These are phyloP conservation scores for Umbelopsis sp. DNA, from an alignment of 192 early-diverging fungal genomes.

Conservation along the genomic window DNA sequence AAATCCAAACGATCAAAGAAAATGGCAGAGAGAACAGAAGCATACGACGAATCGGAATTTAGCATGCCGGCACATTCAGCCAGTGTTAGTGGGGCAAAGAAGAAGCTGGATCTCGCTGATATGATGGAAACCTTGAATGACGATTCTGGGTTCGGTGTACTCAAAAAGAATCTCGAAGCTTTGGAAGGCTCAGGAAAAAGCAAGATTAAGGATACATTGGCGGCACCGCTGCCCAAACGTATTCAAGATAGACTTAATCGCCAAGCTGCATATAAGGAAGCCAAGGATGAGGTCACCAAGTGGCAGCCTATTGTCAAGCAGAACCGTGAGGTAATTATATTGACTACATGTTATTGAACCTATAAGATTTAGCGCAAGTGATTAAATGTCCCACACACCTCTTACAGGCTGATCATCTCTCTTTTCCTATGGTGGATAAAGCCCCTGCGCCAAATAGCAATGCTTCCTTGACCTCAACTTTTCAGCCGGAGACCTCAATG, in stretches of 20 bases:
- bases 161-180: constrained; percentile 64
- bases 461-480: constrained; percentile 60
- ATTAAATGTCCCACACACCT: background rate
- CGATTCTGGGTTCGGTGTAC: constrained; percentile 59
- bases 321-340: constrained; percentile 61
- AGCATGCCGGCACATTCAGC: constrained; percentile 50
- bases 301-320: constrained; percentile 84
- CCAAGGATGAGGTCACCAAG: constrained; percentile 80
- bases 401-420: constrained; percentile 69
- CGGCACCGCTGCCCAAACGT: constrained; percentile 80
- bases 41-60: constrained; percentile 73
- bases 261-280: constrained; percentile 79
- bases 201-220: constrained; percentile 42
- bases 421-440: constrained; percentile 61
- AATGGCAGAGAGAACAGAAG: constrained; percentile 66
- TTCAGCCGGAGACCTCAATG: constrained; percentile 66
- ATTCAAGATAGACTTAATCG: constrained; percentile 87
- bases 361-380: background rate
- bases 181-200: constrained; percentile 56
- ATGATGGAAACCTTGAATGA: constrained; percentile 70
- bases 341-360: background rate
- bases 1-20: constrained; percentile 51
- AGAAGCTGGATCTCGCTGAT: constrained; percentile 75
- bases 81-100: constrained; percentile 44
- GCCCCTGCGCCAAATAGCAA: constrained; percentile 47